phyloP scores from a whole-genome alignment of 2,329 filamentous ascomycete genomes.

The Lecanicillium sp. region DNA sequence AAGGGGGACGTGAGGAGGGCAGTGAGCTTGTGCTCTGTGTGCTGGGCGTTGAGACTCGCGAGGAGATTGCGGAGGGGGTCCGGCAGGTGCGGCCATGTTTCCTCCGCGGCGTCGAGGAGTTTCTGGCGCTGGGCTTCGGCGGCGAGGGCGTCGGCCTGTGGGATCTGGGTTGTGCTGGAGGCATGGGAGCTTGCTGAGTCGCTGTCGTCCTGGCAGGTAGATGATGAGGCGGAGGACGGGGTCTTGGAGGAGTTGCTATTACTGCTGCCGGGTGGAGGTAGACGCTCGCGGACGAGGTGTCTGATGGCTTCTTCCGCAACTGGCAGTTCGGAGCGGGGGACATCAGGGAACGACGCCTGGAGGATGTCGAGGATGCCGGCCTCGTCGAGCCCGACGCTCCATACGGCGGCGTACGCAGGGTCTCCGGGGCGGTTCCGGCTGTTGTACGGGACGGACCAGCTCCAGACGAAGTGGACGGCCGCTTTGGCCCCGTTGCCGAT shows the following conservation, averaged over 20 bases:
- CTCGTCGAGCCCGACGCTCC: constrained; percentile 8
- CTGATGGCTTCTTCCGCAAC: constrained; percentile 14
- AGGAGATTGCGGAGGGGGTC: constrained; percentile 9
- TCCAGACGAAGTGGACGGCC: constrained; percentile 14
- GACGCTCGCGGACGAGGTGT: constrained; percentile 11
- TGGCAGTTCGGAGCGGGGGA: constrained; percentile 12
- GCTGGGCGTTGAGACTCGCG: constrained; percentile 15
- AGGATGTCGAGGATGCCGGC: constrained; percentile 7
- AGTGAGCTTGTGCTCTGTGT: constrained; percentile 16
- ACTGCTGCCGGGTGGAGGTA: neutral
- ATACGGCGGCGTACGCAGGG: constrained; percentile 14
- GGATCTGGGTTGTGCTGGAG: neutral
- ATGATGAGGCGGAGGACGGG: neutral
- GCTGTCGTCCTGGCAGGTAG: neutral
- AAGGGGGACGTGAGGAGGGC: constrained; percentile 11
- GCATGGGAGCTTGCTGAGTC: neutral
- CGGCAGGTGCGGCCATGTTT: constrained; percentile 16
- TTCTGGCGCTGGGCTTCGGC: constrained; percentile 2
- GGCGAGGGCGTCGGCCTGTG: neutral
- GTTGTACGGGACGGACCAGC: constrained; percentile 18
- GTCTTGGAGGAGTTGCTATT: too few relatives aligned
- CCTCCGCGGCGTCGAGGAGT: constrained; percentile 13
- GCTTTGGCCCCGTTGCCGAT: neutral
- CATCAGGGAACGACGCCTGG: constrained; percentile 7
- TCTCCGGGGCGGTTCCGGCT: constrained; percentile 17